Conservation (phyloP, 1,284 basidiomycete species). For the Ustilago loliicola region DNA sequence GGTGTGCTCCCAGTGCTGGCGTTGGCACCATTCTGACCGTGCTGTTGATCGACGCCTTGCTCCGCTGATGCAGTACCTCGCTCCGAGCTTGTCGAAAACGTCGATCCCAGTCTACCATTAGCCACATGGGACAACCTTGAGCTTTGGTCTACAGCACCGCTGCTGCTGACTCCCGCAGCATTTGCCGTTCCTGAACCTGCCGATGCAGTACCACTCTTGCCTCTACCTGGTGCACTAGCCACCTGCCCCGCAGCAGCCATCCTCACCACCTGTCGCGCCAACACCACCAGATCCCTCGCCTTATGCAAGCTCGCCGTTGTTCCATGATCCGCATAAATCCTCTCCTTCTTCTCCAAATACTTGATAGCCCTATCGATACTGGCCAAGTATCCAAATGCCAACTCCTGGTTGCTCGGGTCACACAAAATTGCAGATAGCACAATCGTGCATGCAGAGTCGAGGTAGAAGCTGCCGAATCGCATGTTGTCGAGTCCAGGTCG, state of each 20-base stretch:
- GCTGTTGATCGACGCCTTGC: background rate
- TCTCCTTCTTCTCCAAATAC: constrained; percentile 48
- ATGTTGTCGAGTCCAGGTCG: constrained; percentile 49
- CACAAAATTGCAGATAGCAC: constrained; percentile 46
- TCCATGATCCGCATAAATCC: constrained; percentile 47
- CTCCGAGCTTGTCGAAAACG: constrained; percentile 48
- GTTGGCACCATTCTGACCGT: background rate
- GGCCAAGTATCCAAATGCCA: constrained; percentile 45
- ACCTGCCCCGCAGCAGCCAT: constrained; percentile 37
- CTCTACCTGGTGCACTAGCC: constrained; percentile 25
- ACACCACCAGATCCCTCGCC: constrained; percentile 44
- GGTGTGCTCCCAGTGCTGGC: background rate
- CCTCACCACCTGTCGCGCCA: constrained; percentile 47
- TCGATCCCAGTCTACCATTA: constrained; percentile 21
- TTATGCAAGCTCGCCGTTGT: constrained; percentile 49
- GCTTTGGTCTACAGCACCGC: constrained; percentile 4
- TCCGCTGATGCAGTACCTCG: constrained; percentile 30
- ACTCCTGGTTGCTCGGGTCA: constrained; percentile 49
- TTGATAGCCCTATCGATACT: constrained; percentile 51
- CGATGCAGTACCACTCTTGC: constrained; percentile 21
- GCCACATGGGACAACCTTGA: constrained; percentile 9
- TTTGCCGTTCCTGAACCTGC: background rate
- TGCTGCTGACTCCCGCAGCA: background rate
- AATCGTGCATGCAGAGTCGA: constrained; percentile 49
- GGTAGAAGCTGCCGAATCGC: constrained; percentile 52